Percentiles rank a stretch among this genome's conserved stretches.
These are phyloP conservation scores for Diutina sp. DNA, from an alignment of 1,139 yeast genomes.

Conservation along the genomic window DNA sequence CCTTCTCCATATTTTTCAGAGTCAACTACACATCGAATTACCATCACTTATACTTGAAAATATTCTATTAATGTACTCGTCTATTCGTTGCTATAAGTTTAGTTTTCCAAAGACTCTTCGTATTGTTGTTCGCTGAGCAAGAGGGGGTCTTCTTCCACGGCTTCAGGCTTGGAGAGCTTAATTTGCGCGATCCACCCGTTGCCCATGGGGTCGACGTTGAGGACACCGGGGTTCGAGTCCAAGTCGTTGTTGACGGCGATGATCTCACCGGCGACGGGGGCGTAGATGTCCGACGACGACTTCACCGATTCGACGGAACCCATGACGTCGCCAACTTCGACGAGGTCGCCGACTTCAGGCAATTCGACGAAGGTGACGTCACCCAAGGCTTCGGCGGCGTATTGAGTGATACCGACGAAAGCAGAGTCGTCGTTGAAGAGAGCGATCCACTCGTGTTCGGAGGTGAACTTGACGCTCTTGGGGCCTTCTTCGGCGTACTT, in stretches of 20 bases:
- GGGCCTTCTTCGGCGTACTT: conserved; percentile 39
- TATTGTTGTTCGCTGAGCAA: conserved; percentile 45
- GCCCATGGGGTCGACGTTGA: conserved; percentile 86
- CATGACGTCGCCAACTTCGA: conserved; percentile 67
- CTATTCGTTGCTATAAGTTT: conserved; percentile 7
- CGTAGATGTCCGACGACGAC: conserved; percentile 84
- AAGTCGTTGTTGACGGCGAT: conserved; percentile 57
- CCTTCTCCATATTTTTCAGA: too few species aligned
- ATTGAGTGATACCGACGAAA: conserved; percentile 83
- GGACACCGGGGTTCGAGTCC: conserved; percentile 60
- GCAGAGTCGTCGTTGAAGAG: conserved; percentile 72
- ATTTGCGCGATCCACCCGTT: conserved; percentile 87
- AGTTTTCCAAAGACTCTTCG: conserved; percentile 46
- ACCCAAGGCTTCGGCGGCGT: conserved; percentile 97
- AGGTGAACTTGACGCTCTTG: conserved; percentile 52
- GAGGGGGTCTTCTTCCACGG: conserved; percentile 15
- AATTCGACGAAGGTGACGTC: conserved; percentile 92
- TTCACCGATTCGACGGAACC: conserved; percentile 95
- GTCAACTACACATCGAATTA: too few species aligned
- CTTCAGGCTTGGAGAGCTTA: conserved; percentile 30
- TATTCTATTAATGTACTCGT: not conserved
- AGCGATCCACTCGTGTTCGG: conserved; percentile 95
- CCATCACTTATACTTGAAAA: too few species aligned
- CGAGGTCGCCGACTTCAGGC: conserved; percentile 59
- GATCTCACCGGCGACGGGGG: conserved; percentile 75